These are phyloP conservation scores for Parathielavia appendiculata DNA, from an alignment of 495 filamentous ascomycete species.

Conservation along the genomic window DNA sequence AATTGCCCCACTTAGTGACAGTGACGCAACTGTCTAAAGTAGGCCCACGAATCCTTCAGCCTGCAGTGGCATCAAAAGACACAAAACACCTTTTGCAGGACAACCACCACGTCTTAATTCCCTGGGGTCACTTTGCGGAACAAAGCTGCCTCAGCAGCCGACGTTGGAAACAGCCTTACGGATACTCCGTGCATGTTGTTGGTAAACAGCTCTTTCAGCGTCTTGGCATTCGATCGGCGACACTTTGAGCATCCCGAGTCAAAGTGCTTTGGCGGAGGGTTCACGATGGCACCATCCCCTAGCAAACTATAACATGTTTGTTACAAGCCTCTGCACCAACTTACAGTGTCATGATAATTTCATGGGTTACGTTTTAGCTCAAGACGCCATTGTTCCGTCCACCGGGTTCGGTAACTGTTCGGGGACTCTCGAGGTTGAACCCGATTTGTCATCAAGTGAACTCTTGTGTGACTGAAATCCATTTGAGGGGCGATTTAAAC, in stretches of 20 bases:
- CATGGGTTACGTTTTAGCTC: background rate
- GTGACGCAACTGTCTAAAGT: conserved; percentile 14
- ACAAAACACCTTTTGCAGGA: background rate
- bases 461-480: background rate
- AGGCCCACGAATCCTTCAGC: background rate
- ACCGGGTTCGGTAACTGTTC: background rate
- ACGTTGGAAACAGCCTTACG: too few species aligned
- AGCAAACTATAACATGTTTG: too few species aligned
- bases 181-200: too few species aligned
- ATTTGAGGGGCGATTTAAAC: background rate
- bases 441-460: conserved; percentile 1
- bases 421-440: background rate
- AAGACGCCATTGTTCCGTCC: background rate
- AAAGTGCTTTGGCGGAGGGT: too few species aligned
- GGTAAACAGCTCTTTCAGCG: too few species aligned
- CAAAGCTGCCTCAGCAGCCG: too few species aligned
- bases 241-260: too few species aligned
- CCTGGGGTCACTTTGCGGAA: too few species aligned
- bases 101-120: background rate
- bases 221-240: too few species aligned
- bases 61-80: background rate
- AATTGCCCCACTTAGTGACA: conserved; percentile 7
- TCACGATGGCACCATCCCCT: too few species aligned
- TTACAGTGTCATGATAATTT: too few species aligned
- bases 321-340: too few species aligned